phyloP scores from a whole-genome alignment of 257 asterid species.

The Przewalskia tangutica region DNA sequence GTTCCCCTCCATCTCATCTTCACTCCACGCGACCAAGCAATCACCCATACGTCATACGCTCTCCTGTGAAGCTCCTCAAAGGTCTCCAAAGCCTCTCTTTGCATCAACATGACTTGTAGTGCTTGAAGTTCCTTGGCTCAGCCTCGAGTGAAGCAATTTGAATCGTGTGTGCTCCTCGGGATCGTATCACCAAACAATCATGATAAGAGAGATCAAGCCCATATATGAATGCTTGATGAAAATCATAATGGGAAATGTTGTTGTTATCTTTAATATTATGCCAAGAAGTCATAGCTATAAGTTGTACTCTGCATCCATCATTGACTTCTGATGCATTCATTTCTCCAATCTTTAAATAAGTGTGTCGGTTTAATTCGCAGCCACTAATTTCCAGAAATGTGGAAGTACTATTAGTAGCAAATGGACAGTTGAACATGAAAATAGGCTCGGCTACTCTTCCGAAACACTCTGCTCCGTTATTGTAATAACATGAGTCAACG shows the following conservation, averaged over 20 bases:
- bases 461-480: background rate
- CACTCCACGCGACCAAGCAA: too few species aligned
- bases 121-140: too few species aligned
- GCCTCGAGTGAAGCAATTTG: too few species aligned
- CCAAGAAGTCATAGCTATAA: slow-evolving; percentile 1
- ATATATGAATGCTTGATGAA: slow-evolving; percentile 12
- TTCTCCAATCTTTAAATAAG: slow-evolving; percentile 11
- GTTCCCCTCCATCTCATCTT: too few species aligned
- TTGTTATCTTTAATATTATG: background rate
- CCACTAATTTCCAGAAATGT: background rate
- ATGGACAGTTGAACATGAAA: slow-evolving; percentile 16
- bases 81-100: too few species aligned
- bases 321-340: background rate
- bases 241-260: slow-evolving; percentile 9
- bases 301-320: slow-evolving; percentile 4
- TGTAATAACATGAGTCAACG: background rate
- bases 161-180: too few species aligned
- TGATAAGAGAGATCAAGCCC: slow-evolving; percentile 24
- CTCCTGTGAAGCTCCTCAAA: too few species aligned
- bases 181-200: too few species aligned
- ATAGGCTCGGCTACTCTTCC: background rate
- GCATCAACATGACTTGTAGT: too few species aligned
- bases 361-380: background rate
- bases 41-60: too few species aligned
- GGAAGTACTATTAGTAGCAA: slow-evolving; percentile 1